Base-by-base conservation (phyloP, 371 early-diverging fungal species). In the Mortierella sp. region DNA sequence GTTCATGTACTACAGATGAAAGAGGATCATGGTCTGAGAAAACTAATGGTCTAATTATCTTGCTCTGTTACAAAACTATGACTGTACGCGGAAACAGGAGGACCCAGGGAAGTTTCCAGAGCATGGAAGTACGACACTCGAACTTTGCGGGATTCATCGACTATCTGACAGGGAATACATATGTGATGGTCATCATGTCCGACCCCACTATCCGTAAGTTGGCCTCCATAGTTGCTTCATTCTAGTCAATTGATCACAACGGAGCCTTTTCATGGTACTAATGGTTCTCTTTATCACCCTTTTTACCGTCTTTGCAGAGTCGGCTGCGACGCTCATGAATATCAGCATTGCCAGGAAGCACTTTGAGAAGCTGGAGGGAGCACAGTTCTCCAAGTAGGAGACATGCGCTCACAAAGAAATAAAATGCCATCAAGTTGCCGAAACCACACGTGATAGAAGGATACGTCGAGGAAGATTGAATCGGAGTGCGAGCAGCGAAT, bases 91-190 rank as follows among this genome's bases (percentile, higher is more conserved):
- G 24, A n/a, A 74, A 84, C 69, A 93, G 93, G 69, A 91, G 93
- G 79, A 89, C 93, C 40, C 97, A 96, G 79, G 91, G 96, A 39
- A 92, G 92, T 65, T 98, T 98, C 85, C 92, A 94, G 80, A 93
- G 93, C 79, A 93, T 97, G 94, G 97, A 97, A 83, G 91, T 98
- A 45, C 89, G 95, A 63, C 94, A 94, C 70, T 88, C 92, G 58
- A 86, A 86, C 34, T 97, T 96, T 87, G 90, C 97, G 40, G 93
- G 96, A 47, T 97, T 95, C 79, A 92, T 98, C 71, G 97, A 97
- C 81, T 94, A 94, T 19, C 88, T 98, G 76, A 98, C 99, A 8
- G 91, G 95, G 68, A 97, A 97, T 86, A 98, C 98, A 19, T 97
- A 95, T 85, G 94, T 97, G 26, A 92, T 98, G 93, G 94, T 97